Percentiles rank a stretch among this genome's conserved stretches.
These are phyloP conservation scores for Cucurbita moschata DNA, from an alignment of 306 rosid species.

Conservation along the genomic window DNA sequence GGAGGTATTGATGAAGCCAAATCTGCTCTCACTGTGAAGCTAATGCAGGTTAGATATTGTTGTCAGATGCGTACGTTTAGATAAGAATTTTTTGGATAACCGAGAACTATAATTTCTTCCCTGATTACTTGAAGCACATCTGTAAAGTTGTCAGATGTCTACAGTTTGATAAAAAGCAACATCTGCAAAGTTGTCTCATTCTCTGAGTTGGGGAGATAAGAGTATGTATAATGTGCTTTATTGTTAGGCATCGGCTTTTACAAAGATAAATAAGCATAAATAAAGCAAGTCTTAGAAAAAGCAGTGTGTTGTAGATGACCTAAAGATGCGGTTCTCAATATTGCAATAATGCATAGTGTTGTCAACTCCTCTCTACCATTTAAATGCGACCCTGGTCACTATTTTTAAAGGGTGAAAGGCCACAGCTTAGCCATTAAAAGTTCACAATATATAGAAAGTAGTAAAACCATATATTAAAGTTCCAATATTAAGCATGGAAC, in stretches of 20 bases:
- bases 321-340: not conserved
- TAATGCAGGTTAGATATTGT: slow-evolving; percentile 60
- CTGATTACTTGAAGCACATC: not conserved
- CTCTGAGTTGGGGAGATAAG: not conserved
- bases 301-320: not conserved
- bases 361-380: not conserved
- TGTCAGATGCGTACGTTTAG: not conserved
- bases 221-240: not conserved
- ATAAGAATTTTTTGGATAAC: not conserved
- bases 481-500: not conserved
- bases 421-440: not conserved
- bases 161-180: not conserved
- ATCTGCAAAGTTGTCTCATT: not conserved
- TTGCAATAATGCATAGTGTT: no score
- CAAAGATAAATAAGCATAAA: not conserved
- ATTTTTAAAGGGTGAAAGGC: not conserved
- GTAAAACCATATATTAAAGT: not conserved
- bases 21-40: slow-evolving; percentile 57
- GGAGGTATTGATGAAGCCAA: slow-evolving; percentile 60
- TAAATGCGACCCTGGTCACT: not conserved
- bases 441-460: not conserved
- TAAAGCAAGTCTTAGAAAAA: not conserved
- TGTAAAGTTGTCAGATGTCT: not conserved
- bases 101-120: not conserved
- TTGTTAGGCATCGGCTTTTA: not conserved